Evolutionary conservation across 2,329 filamentous ascomycete species (phyloP).

Genomic region (Alternaria angustiovoidea): DNA sequence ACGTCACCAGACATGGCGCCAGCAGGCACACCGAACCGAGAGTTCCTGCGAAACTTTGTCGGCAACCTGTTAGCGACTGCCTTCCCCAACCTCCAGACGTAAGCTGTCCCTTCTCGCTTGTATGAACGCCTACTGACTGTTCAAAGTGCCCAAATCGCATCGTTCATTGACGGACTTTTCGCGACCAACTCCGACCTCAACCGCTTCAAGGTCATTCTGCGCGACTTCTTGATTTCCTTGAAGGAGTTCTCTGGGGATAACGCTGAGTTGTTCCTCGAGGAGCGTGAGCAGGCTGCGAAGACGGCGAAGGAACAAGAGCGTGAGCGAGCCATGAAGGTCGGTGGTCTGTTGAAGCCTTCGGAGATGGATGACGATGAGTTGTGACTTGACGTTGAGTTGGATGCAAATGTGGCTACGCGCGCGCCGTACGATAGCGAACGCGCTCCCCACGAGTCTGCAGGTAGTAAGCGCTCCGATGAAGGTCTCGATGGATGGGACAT

Average conservation of each 20-base stretch:
- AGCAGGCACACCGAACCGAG: slow-evolving; percentile 83
- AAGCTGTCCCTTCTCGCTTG: slow-evolving; percentile 53
- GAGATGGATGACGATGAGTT: slow-evolving; percentile 85
- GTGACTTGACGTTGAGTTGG: slow-evolving; percentile 71
- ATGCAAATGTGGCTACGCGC: slow-evolving; percentile 45
- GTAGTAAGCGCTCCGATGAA: slow-evolving; percentile 28
- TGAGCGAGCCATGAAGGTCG: slow-evolving; percentile 92
- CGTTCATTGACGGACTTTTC: slow-evolving; percentile 91
- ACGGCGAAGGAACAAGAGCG: slow-evolving; percentile 88
- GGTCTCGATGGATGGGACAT: slow-evolving; percentile 70
- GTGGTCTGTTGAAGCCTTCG: slow-evolving; percentile 95
- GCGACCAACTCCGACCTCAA: slow-evolving; percentile 86
- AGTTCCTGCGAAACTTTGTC: slow-evolving; percentile 90
- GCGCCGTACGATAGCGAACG: slow-evolving; percentile 45
- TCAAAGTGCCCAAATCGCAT: slow-evolving; percentile 79
- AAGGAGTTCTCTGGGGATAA: slow-evolving; percentile 98
- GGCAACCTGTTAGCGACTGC: slow-evolving; percentile 84
- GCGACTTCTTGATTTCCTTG: slow-evolving; percentile 95
- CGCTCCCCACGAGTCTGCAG: slow-evolving; percentile 19
- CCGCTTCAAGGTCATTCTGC: slow-evolving; percentile 93
- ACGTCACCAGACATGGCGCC: slow-evolving; percentile 78
- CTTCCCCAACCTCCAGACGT: slow-evolving; percentile 92
- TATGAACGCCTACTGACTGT: slow-evolving; percentile 37
- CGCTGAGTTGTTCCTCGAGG: slow-evolving; percentile 88
- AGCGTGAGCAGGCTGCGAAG: slow-evolving; percentile 89